Evolutionary conservation across 305 asterid genomes (phyloP).

Genomic region (Fraxinus paxiana): DNA sequence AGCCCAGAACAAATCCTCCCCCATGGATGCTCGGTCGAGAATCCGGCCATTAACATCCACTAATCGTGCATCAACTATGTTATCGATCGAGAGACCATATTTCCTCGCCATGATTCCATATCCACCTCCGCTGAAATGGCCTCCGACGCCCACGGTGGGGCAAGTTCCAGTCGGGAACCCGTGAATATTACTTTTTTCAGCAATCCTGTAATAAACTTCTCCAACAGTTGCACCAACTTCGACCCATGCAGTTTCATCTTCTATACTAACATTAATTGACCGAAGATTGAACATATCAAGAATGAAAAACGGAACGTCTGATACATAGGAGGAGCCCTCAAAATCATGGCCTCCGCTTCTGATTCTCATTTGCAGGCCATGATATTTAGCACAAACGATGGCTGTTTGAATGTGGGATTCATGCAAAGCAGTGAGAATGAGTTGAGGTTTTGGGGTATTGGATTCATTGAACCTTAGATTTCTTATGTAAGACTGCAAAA

Average conservation of each 20-base stretch:
- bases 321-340: slow-evolving; percentile 48
- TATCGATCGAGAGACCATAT: slow-evolving; percentile 26
- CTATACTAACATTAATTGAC: slow-evolving; percentile 10
- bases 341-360: slow-evolving; percentile 63
- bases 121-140: slow-evolving; percentile 42
- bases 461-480: slow-evolving; percentile 41
- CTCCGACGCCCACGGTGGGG: slow-evolving; percentile 35
- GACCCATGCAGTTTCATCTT: slow-evolving; percentile 30
- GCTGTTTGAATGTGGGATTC: slow-evolving; percentile 41
- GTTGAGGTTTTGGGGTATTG: slow-evolving; percentile 36
- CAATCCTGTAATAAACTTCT: slow-evolving; percentile 34
- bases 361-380: slow-evolving; percentile 35
- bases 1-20: slow-evolving; percentile 44
- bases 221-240: slow-evolving; percentile 37
- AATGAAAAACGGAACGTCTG: slow-evolving; percentile 21
- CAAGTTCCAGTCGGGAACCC: slow-evolving; percentile 33
- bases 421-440: slow-evolving; percentile 41
- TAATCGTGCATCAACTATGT: slow-evolving; percentile 31
- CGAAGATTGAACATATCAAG: slow-evolving; percentile 37
- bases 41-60: slow-evolving; percentile 28
- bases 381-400: slow-evolving; percentile 30
- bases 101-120: slow-evolving; percentile 31
- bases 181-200: slow-evolving; percentile 17
- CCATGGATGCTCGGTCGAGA: slow-evolving; percentile 27
- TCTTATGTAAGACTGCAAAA: slow-evolving; percentile 35